Percentiles rank a stretch among this genome's conserved stretches.
phyloP scores from a whole-genome alignment of 306 rosid genomes.

The Senna siamea region DNA sequence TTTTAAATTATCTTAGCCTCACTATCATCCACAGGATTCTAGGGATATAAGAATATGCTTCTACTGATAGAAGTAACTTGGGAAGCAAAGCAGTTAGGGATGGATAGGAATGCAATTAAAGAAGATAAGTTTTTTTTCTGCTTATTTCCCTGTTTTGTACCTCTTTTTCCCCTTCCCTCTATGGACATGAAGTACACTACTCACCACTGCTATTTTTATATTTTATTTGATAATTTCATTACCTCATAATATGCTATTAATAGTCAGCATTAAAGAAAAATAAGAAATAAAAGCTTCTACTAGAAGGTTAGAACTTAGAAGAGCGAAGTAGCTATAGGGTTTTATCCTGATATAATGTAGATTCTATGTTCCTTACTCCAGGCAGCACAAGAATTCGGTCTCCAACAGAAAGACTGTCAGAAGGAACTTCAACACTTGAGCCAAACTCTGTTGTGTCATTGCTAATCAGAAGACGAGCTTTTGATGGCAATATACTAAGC shows the following conservation, averaged over 20 bases:
- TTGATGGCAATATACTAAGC: conserved; percentile 84
- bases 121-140: background rate
- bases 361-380: conserved; percentile 69
- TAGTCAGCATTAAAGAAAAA: background rate
- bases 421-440: conserved; percentile 86
- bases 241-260: conserved; percentile 6
- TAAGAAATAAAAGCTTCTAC: conserved; percentile 3
- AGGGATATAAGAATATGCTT: background rate
- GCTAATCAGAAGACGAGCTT: conserved; percentile 87
- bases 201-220: background rate
- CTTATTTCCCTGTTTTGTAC: background rate
- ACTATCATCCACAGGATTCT: background rate
- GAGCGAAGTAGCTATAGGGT: conserved; percentile 30
- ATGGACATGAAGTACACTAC: conserved; percentile 26
- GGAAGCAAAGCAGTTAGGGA: conserved; percentile 22
- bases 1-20: background rate
- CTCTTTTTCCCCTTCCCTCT: background rate
- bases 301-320: background rate
- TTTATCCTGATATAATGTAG: conserved; percentile 22
- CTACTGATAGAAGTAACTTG: background rate
- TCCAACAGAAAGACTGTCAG: conserved; percentile 82
- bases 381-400: conserved; percentile 86
- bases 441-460: conserved; percentile 50
- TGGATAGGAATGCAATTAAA: background rate
- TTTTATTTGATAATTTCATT: conserved; percentile 21